phyloP scores from a whole-genome alignment of 2,329 filamentous ascomycete species.

The Falciphora oryzae region DNA sequence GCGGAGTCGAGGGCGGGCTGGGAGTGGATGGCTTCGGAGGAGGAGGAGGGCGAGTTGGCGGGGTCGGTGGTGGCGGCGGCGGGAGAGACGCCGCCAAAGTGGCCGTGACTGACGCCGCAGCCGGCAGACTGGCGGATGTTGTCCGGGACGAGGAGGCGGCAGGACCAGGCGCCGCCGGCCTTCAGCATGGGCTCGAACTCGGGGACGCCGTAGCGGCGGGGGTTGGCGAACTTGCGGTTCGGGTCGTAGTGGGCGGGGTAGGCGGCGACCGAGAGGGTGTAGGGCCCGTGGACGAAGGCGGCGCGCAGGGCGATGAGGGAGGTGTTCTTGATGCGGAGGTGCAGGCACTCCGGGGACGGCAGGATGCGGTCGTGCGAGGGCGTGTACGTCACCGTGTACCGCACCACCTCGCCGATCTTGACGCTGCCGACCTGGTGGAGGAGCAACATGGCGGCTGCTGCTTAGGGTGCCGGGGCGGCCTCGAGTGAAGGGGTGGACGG shows the following conservation, averaged over 20 bases:
- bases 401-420: slow-evolving; percentile 89
- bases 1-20: slow-evolving; percentile 4
- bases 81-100: slow-evolving; percentile 34
- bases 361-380: slow-evolving; percentile 84
- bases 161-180: slow-evolving; percentile 81
- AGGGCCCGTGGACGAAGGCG: slow-evolving; percentile 93
- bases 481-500: no score
- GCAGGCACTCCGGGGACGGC: slow-evolving; percentile 72
- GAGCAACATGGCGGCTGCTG: slow-evolving; percentile 65
- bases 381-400: slow-evolving; percentile 88
- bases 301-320: slow-evolving; percentile 86
- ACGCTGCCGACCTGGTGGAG: slow-evolving; percentile 86
- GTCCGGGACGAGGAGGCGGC: slow-evolving; percentile 74
- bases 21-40: not conserved
- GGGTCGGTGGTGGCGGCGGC: not conserved
- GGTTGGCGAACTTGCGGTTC: slow-evolving; percentile 67
- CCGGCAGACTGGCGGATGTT: slow-evolving; percentile 63
- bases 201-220: slow-evolving; percentile 68
- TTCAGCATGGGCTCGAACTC: slow-evolving; percentile 97
- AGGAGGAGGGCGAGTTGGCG: not conserved
- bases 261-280: slow-evolving; percentile 80
- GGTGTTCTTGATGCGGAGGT: slow-evolving; percentile 87
- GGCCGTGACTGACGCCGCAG: slow-evolving; percentile 42
- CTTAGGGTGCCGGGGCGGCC: no score
- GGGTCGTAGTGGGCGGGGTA: slow-evolving; percentile 82